Base-by-base conservation (phyloP, 2,329 filamentous ascomycete genomes). In the Fusarium stilboides region DNA sequence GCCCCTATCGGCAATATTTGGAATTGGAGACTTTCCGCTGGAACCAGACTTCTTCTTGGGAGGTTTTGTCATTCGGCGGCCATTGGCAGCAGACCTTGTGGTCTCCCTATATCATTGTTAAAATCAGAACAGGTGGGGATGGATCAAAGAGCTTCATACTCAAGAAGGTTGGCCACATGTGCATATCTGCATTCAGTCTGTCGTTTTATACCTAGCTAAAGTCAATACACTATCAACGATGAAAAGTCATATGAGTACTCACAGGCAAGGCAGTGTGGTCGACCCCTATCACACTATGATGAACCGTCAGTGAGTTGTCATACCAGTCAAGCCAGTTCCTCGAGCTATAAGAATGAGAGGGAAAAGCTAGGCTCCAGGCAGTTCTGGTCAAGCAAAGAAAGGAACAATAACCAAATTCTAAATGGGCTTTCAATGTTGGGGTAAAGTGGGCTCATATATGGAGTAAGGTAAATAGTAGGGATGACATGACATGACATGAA, bases 151-250 rank as follows among this genome's bases (percentile, higher is more conserved):
- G 45, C 45, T 22, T 83, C 88, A 79, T 82, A 92, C 89, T 93
- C 91, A 43, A 94, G 87, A 39, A 94, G 81, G 75, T 94, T 93
- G 45, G 92, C 92, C 31, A 94, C 90, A 50, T 89, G 87, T 1
- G 91, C 92, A 81, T 94, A 94, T 78, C 86, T 87, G 80, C 92
- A 95, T 69, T 88, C 85, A 1, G 91, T 92, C 76, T 94, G 91
- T 44, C 92, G 85, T 80, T 94, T 94, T 74, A 93, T 89, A 77
- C 91, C 91, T 85, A 78, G 77, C 76, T 79, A 39, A 72, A 62
- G 60, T 77, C 42, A 75, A 68, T 37, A 51, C 39, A 9, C 15
- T 33, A 13, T 46, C 28, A 37, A 6, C 7, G 8, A 10, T 15
- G 28, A 8, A 9, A 39, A 39, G 24, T 8, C 31, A 47, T 31